phyloP scores from a whole-genome alignment of 345 rosid genomes.

The Carallia pectinifolia region DNA sequence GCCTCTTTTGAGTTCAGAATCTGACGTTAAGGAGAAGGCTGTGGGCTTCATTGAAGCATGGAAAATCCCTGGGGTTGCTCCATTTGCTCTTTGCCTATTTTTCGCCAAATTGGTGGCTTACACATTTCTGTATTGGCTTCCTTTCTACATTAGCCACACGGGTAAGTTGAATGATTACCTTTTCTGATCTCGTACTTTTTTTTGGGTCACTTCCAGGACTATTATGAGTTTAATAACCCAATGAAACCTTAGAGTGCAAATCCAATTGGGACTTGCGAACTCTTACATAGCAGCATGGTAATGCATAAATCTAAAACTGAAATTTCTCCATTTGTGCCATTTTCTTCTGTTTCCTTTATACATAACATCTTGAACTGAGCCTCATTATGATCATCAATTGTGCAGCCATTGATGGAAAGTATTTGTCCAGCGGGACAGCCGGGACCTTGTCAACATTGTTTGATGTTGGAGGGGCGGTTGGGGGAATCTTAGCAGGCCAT shows the following conservation, averaged over 20 bases:
- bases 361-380: not conserved
- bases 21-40: slow-evolving; percentile 44
- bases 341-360: not conserved
- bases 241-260: not conserved
- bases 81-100: slow-evolving; percentile 92
- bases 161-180: slow-evolving; percentile 40
- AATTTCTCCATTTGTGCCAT: not conserved
- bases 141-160: slow-evolving; percentile 91
- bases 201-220: not conserved
- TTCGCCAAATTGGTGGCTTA: slow-evolving; percentile 92
- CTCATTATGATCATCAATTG: not conserved
- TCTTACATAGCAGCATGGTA: not conserved
- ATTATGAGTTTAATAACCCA: not conserved
- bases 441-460: slow-evolving; percentile 88
- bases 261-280: not conserved
- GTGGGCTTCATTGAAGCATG: slow-evolving; percentile 92
- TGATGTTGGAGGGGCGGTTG: slow-evolving; percentile 91
- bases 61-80: slow-evolving; percentile 95
- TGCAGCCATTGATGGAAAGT: slow-evolving; percentile 82
- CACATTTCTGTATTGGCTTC: slow-evolving; percentile 98
- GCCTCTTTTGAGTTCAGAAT: slow-evolving; percentile 50
- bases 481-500: slow-evolving; percentile 92
- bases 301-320: not conserved
- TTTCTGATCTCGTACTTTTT: not conserved
- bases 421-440: slow-evolving; percentile 66